These are phyloP conservation scores for Scolecobasidium constrictum DNA, from an alignment of 2,329 filamentous ascomycete species.

Conservation along the genomic window DNA sequence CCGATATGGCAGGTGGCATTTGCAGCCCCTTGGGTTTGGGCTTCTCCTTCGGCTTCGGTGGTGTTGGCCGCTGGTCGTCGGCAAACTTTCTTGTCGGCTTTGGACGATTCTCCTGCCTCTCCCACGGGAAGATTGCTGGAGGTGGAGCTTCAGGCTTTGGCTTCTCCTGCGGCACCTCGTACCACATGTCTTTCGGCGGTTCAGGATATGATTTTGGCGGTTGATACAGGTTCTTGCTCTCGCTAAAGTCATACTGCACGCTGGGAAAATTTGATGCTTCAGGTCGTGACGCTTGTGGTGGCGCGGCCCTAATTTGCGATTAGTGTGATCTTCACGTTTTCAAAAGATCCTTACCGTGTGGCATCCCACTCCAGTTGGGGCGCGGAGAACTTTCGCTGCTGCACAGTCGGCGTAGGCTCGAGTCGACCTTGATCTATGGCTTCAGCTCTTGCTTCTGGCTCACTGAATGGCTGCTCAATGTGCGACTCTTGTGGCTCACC, in stretches of 20 bases:
- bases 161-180: constrained; percentile 56
- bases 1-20: constrained; percentile 12
- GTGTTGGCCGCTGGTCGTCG: constrained; percentile 36
- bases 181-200: constrained; percentile 81
- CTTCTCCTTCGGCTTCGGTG: constrained; percentile 10
- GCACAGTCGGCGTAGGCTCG: constrained; percentile 32
- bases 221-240: constrained; percentile 62
- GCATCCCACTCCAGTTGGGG: constrained; percentile 53
- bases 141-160: constrained; percentile 49
- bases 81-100: constrained; percentile 56
- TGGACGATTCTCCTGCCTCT: constrained; percentile 51
- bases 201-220: constrained; percentile 69
- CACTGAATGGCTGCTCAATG: constrained; percentile 31
- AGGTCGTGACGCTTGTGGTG: constrained; percentile 57
- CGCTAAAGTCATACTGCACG: constrained; percentile 74
- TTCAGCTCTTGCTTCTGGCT: constrained; percentile 31
- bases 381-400: constrained; percentile 44
- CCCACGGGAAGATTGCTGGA: constrained; percentile 83
- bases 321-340: background rate
- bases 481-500: background rate
- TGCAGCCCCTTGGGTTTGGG: constrained; percentile 10
- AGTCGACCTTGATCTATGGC: constrained; percentile 31
- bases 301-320: constrained; percentile 24
- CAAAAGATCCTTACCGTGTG: constrained; percentile 35
- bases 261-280: constrained; percentile 78